Conservation (phyloP, 768 basidiomycete species). For the Lactarius trivialis region DNA sequence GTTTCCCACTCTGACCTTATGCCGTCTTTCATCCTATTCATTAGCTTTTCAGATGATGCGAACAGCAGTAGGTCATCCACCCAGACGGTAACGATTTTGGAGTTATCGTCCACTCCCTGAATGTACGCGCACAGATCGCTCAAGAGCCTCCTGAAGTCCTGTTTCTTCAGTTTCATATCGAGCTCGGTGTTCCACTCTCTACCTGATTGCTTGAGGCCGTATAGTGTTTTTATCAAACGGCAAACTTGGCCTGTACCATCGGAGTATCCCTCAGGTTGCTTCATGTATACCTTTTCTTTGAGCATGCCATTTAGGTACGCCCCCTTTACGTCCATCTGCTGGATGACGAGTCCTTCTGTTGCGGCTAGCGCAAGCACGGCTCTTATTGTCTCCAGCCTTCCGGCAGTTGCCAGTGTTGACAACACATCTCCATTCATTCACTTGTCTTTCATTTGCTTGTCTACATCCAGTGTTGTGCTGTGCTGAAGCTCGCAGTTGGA, state of each 20-base stretch:
- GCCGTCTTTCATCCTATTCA: too few relatives aligned
- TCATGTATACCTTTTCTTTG: background rate
- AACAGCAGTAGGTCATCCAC: background rate
- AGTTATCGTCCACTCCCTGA: accelerated
- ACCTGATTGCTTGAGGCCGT: background rate
- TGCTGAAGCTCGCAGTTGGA: too few relatives aligned
- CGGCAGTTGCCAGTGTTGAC: too few relatives aligned
- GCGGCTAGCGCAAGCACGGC: background rate
- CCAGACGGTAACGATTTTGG: background rate
- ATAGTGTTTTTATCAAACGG: background rate
- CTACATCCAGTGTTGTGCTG: too few relatives aligned
- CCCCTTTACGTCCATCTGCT: background rate
- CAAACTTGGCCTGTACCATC: background rate
- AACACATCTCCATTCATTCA: too few relatives aligned
- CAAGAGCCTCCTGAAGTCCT: accelerated
- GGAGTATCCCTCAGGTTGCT: background rate
- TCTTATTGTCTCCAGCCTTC: background rate
- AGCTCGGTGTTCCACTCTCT: background rate
- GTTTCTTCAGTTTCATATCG: background rate
- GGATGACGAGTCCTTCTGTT: background rate
- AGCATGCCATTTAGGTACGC: background rate
- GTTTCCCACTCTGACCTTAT: background rate
- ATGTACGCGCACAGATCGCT: background rate
- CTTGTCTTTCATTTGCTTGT: too few relatives aligned
- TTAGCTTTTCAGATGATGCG: background rate